These are phyloP conservation scores for Plectosphaerella plurivora DNA, from an alignment of 2,329 filamentous ascomycete species.

Conservation along the genomic window DNA sequence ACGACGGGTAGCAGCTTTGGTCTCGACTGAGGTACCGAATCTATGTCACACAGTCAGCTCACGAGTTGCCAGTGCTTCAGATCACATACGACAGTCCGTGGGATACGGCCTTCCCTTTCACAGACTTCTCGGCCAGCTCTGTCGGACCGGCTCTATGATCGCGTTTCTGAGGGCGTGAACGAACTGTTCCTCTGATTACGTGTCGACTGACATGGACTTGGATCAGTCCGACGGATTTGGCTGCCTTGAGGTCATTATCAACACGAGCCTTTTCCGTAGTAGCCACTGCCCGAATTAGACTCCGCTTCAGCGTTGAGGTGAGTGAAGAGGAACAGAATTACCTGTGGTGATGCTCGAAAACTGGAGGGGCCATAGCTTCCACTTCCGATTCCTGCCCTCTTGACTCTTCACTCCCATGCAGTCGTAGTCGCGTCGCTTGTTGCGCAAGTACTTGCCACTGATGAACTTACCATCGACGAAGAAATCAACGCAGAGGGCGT, in stretches of 20 bases:
- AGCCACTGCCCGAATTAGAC: conserved; percentile 8
- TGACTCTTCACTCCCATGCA: too few relatives aligned
- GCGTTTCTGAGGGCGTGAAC: neutral
- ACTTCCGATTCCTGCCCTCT: too few relatives aligned
- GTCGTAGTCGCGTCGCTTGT: too few relatives aligned
- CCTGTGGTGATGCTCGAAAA: too few relatives aligned
- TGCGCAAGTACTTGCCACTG: too few relatives aligned
- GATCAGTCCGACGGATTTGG: conserved; percentile 14
- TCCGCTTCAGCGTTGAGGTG: too few relatives aligned
- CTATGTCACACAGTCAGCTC: neutral
- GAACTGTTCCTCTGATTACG: neutral
- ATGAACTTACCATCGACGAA: too few relatives aligned
- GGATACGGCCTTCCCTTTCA: conserved; percentile 27
- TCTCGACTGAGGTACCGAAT: too few relatives aligned
- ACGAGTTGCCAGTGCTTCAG: neutral
- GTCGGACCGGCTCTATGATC: neutral
- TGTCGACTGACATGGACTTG: conserved; percentile 5
- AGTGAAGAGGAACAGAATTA: neutral
- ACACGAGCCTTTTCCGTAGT: conserved; percentile 5
- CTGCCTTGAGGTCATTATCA: conserved; percentile 1
- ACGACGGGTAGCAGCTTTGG: too few relatives aligned
- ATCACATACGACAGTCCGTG: conserved; percentile 23
- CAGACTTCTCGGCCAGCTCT: conserved; percentile 25
- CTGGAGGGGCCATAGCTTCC: too few relatives aligned
- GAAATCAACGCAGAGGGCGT: too few relatives aligned